phyloP scores from a whole-genome alignment of 345 rosid species.

The Gossypium stocksii region DNA sequence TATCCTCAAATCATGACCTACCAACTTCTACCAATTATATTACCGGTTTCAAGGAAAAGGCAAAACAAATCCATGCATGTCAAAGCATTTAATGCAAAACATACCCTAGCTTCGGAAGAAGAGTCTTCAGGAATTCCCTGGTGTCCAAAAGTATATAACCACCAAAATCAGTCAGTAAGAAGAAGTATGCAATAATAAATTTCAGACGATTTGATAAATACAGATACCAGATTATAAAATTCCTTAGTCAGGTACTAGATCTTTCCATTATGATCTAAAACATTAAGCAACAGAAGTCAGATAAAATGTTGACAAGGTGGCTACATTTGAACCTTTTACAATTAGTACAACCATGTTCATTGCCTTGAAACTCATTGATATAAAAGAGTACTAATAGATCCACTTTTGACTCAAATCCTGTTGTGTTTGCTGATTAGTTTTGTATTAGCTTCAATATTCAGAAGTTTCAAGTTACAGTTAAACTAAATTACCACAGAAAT shows the following conservation, averaged over 20 bases:
- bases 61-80: neutral
- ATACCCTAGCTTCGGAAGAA: neutral
- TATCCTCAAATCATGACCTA: constrained; percentile 4
- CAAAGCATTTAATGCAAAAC: neutral
- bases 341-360: neutral
- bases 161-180: neutral
- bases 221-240: neutral
- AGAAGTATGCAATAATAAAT: neutral
- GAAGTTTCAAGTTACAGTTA: neutral
- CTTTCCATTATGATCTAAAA: neutral
- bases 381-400: neutral
- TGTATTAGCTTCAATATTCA: neutral
- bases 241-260: neutral
- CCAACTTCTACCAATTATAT: constrained; percentile 1
- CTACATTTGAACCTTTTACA: neutral
- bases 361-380: neutral
- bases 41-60: neutral
- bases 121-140: neutral
- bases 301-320: neutral
- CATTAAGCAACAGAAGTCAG: neutral
- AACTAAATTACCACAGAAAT: neutral
- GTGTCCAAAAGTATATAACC: neutral
- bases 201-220: neutral
- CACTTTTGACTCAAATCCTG: neutral
- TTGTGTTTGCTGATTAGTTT: neutral